These are phyloP conservation scores for Haematococcus lacustris DNA, from an alignment of 139 green algal species.

Conservation along the genomic window DNA sequence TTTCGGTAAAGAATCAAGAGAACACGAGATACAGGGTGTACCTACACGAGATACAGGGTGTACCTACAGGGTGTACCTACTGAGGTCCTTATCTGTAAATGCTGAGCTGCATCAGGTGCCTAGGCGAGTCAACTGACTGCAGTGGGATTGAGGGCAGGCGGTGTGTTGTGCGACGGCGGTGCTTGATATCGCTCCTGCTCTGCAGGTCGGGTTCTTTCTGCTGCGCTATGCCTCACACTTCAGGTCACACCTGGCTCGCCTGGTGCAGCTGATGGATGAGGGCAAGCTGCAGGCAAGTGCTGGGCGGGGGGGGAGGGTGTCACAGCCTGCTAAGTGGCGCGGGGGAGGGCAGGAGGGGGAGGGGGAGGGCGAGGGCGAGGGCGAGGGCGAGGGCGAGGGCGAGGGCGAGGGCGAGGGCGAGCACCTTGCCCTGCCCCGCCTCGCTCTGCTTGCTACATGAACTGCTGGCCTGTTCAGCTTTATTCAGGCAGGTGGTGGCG, in stretches of 20 bases:
- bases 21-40: background rate
- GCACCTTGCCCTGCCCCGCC: no score
- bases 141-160: background rate
- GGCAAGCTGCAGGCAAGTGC: conserved; percentile 27
- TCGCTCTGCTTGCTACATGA: no score
- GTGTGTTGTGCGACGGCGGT: background rate
- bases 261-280: conserved; percentile 19
- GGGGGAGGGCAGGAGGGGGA: no score
- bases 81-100: background rate
- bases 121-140: background rate
- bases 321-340: background rate
- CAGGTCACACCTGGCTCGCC: conserved; percentile 30
- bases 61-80: background rate
- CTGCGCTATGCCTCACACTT: conserved; percentile 42
- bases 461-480: no score
- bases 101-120: background rate
- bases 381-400: no score
- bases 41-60: background rate
- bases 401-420: no score
- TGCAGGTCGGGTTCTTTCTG: conserved; percentile 73
- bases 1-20: background rate
- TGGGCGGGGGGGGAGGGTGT: background rate
- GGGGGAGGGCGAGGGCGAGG: no score
- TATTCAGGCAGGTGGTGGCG: background rate
- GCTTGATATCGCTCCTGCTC: background rate